A percentile compares a stretch with the other conserved stretches of the same genome.
These are phyloP conservation scores for Aspergillus pseudoterreus DNA, from an alignment of 2,329 filamentous ascomycete genomes.

Conservation along the genomic window DNA sequence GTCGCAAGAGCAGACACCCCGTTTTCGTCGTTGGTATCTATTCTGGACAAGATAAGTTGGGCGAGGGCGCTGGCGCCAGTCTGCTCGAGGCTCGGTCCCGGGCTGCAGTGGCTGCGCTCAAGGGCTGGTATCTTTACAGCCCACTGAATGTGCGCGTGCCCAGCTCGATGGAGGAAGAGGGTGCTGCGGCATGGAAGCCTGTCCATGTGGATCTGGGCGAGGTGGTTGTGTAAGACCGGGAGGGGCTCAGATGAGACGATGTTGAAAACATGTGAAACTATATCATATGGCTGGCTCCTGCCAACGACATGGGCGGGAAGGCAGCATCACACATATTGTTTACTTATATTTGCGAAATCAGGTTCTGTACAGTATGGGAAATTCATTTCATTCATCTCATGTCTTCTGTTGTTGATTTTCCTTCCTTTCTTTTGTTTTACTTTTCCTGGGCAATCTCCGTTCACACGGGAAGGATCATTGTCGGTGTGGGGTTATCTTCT, in stretches of 20 bases:
- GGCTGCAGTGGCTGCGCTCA: constrained; percentile 80
- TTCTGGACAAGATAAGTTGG: constrained; percentile 84
- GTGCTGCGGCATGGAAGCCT: constrained; percentile 62
- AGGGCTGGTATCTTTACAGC: constrained; percentile 95
- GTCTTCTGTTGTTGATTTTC: constrained; percentile 19
- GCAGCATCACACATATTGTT: constrained; percentile 18
- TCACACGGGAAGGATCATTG: constrained; percentile 14
- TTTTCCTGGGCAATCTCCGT: constrained; percentile 11
- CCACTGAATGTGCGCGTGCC: constrained; percentile 65
- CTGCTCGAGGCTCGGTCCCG: constrained; percentile 72
- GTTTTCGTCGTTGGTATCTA: constrained; percentile 94
- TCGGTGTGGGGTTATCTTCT: neutral
- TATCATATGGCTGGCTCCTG: constrained; percentile 8
- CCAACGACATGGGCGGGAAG: constrained; percentile 2
- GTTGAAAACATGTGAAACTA: constrained; percentile 14
- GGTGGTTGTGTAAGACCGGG: constrained; percentile 51
- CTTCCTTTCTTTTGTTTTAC: constrained; percentile 15
- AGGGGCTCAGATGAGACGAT: constrained; percentile 10
- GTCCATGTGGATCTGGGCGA: constrained; percentile 69
- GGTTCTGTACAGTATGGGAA: constrained; percentile 40
- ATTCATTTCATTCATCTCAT: constrained; percentile 31
- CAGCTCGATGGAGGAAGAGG: constrained; percentile 64
- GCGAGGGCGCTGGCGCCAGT: constrained; percentile 78
- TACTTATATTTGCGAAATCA: constrained; percentile 31
- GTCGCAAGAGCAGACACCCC: constrained; percentile 75